phyloP scores from a whole-genome alignment of 805 yeast genomes.

The Teunomyces lycoperdinae region DNA sequence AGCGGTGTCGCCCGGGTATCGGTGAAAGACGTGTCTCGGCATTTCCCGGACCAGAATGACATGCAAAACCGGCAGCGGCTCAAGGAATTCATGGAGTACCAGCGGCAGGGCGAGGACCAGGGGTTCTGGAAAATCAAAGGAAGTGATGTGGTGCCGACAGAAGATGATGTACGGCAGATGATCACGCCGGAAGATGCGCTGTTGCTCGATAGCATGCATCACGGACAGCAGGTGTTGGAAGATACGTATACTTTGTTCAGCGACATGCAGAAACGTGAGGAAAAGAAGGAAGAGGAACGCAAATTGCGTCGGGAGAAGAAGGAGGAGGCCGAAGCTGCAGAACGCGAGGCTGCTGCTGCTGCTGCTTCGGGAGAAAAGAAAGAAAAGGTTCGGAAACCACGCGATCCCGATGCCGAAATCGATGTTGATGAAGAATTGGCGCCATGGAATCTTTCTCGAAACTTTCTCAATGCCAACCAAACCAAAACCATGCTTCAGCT shows the following conservation, averaged over 20 bases:
- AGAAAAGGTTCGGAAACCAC: constrained; percentile 23
- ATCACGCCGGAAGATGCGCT: constrained; percentile 90
- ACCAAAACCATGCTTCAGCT: constrained; percentile 96
- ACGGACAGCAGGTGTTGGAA: constrained; percentile 84
- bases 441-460: constrained; percentile 92
- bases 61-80: constrained; percentile 95
- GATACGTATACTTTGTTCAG: constrained; percentile 63
- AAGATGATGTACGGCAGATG: constrained; percentile 75
- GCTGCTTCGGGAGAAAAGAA: constrained; percentile 7
- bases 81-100: constrained; percentile 97
- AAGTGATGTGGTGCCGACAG: constrained; percentile 60
- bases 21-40: constrained; percentile 83
- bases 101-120: constrained; percentile 89
- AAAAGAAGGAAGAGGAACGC: constrained; percentile 31
- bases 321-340: constrained; percentile 18
- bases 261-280: constrained; percentile 32
- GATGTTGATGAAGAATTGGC: constrained; percentile 81
- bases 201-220: constrained; percentile 86
- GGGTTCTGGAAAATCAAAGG: constrained; percentile 88
- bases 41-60: constrained; percentile 96
- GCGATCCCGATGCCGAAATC: constrained; percentile 41
- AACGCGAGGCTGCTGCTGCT: constrained; percentile 15
- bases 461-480: constrained; percentile 90
- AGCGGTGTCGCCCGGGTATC: constrained; percentile 70
- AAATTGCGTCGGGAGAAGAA: constrained; percentile 34